These are phyloP conservation scores for Fraxinus quadrangulata DNA, from an alignment of 257 asterid species.

Conservation along the genomic window DNA sequence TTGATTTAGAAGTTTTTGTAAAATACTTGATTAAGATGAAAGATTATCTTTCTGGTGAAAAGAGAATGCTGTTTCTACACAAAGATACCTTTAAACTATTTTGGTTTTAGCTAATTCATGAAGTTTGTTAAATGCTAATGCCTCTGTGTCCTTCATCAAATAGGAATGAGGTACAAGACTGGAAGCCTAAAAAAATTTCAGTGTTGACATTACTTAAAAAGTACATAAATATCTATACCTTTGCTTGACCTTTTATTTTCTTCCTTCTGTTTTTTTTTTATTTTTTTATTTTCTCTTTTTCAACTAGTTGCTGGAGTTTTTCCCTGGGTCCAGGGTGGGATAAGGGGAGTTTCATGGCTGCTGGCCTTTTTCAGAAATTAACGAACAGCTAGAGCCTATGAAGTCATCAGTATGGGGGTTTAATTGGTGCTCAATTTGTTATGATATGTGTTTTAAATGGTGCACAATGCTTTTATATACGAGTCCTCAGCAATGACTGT, in stretches of 20 bases:
- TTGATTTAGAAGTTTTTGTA: no score
- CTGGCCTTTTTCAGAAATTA: background rate
- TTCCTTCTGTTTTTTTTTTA: no score
- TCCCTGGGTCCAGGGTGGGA: background rate
- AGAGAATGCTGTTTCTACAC: background rate
- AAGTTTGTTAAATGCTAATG: background rate
- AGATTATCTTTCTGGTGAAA: background rate
- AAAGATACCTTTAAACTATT: background rate
- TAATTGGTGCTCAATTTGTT: background rate
- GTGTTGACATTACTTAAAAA: background rate
- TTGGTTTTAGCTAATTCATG: background rate
- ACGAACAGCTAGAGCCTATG: background rate
- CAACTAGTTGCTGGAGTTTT: no score
- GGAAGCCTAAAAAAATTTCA: background rate
- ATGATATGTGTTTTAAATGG: background rate
- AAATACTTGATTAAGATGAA: no score
- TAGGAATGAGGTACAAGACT: background rate
- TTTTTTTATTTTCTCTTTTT: no score
- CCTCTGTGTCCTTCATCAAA: background rate
- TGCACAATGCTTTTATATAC: background rate
- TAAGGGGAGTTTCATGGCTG: background rate
- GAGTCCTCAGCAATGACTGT: background rate
- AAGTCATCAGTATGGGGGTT: background rate
- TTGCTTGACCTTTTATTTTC: no score
- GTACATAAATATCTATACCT: background rate